Base-by-base conservation (phyloP, 179 eudicot species). In the Corrigiola litoralis region DNA sequence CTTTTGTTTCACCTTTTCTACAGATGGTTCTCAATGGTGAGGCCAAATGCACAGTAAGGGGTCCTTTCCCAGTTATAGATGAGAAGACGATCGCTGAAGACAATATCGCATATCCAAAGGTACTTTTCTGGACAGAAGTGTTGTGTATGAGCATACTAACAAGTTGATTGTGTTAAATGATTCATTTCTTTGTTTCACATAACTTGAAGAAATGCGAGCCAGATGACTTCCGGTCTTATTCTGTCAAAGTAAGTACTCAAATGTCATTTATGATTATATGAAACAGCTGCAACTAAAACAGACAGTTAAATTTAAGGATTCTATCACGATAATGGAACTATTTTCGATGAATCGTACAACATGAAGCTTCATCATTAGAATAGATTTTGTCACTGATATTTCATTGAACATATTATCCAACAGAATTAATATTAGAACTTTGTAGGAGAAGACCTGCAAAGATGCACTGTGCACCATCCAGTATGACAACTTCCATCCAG, bases 11-110 rank as follows among this genome's bases (percentile, higher is more conserved):
- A n/a, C 13, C 5, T 4, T 18, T 61, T 21, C 11, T 44, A 16
- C 73, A 92, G 98, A 89, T 77, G 91, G 98, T 89, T 63, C 87
- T 72, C 27, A 82, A 89, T 69, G 96, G 95, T 44, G 96, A 87
- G 75, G 96, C 92, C 57, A 87, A 84, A 81, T 87, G 92, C 70
- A 65, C 75, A 28, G 66, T 66, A 57, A 80, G 82, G 62, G 68
- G 69, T 36, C 50, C 68, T 3, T 69, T 78, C 66, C 83, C 87
- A 58, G 59, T 68, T 16, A 76, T 76, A 60, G 84, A 80, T 55
- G 91, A 77, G 72, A 89, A 81, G 68, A 77, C 81, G 25, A 80
- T 78, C 52, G 63, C 72, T 28, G 89, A 87, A 77, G 88, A 85
- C 65, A 84, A 83, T 41, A 45, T 49, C n/a, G 63, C 53, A 47